Evolutionary conservation across 1,284 basidiomycete species (phyloP).

Genomic region (Sanghuangporus weigelae): DNA sequence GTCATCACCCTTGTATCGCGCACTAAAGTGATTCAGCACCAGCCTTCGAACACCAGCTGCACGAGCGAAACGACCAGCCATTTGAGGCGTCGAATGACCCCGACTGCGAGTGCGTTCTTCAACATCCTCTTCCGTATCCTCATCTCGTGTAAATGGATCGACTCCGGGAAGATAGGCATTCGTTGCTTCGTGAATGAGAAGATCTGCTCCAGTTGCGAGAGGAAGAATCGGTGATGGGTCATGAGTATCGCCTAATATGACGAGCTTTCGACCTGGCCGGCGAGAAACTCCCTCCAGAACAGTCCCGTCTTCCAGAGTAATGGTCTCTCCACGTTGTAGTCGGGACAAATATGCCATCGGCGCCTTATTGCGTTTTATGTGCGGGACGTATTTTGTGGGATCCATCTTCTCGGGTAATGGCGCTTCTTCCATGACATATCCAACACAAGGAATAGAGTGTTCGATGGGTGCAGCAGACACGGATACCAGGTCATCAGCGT

Average conservation of each 20-base stretch:
- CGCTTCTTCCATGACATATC: slow-evolving; percentile 76
- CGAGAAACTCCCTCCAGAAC: slow-evolving; percentile 66
- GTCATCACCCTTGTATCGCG: slow-evolving; percentile 50
- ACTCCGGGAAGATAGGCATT: slow-evolving; percentile 81
- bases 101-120: slow-evolving; percentile 64
- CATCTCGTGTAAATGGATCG: slow-evolving; percentile 49
- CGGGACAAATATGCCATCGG: slow-evolving; percentile 67
- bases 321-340: slow-evolving; percentile 65
- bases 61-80: slow-evolving; percentile 83
- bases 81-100: slow-evolving; percentile 90
- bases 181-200: slow-evolving; percentile 85
- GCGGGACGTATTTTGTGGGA: slow-evolving; percentile 54
- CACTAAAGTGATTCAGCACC: slow-evolving; percentile 79
- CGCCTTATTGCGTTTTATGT: slow-evolving; percentile 65
- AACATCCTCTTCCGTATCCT: slow-evolving; percentile 58
- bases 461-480: slow-evolving; percentile 83
- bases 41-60: slow-evolving; percentile 61
- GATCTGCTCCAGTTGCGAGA: slow-evolving; percentile 56
- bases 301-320: slow-evolving; percentile 75
- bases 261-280: slow-evolving; percentile 67
- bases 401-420: slow-evolving; percentile 75
- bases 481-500: slow-evolving; percentile 50
- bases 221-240: slow-evolving; percentile 62
- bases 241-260: slow-evolving; percentile 78
- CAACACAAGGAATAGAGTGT: slow-evolving; percentile 81